Evolutionary conservation across 2,329 filamentous ascomycete genomes (phyloP), one percentile per base, ranked within the genome.

Genomic region (Aspergillus sp.): DNA sequence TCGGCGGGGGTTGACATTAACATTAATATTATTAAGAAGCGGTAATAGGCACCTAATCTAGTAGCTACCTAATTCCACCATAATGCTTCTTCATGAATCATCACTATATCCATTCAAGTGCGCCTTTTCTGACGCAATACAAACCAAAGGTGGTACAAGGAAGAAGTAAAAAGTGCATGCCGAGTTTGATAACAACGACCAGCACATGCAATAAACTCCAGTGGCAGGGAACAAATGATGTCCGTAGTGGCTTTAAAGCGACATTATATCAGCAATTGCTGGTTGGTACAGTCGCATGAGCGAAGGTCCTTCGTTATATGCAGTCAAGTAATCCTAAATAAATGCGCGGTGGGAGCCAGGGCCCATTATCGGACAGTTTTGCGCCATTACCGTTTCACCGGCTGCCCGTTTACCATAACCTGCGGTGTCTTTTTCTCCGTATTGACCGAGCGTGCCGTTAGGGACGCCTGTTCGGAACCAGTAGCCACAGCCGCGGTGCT

Each of bases 401-500:
- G 73, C 51, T 74, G 61, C 6, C 76, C 76, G 50, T 79, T 79
- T 37, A 78, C 45, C 23, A 74, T 65, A 23, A 77, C 70, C 55
- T 72, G 66, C 9, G 73, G 72, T 2, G 71, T 60, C 33, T 68
- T 56, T 62, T 70, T 71, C 62, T 71, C 70, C 60, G 72, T 67
- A 49, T 62, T 62, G 33, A 56, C 47, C 43, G 65, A 63, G 37
- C 69, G 65, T 11, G 64, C 62, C 31, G 63, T 64, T 35, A 64
- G 44, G n/a, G 54, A 60, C 8, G 61, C 52, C 40, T 61, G 56
- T 31, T 70, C 68, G 17, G 61, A 48, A 43, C 69, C 70, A 27
- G 71, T 72, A 23, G 67, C 62, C 39, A 69, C 52, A 41, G 64
- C 62, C 41, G 67, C 67, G 46, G 67, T 65, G 47, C 59, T 65